Evolutionary conservation across 2,329 filamentous ascomycete genomes (phyloP), one percentile per base, ranked within the genome.

Genomic region (Fusarium sp.): DNA sequence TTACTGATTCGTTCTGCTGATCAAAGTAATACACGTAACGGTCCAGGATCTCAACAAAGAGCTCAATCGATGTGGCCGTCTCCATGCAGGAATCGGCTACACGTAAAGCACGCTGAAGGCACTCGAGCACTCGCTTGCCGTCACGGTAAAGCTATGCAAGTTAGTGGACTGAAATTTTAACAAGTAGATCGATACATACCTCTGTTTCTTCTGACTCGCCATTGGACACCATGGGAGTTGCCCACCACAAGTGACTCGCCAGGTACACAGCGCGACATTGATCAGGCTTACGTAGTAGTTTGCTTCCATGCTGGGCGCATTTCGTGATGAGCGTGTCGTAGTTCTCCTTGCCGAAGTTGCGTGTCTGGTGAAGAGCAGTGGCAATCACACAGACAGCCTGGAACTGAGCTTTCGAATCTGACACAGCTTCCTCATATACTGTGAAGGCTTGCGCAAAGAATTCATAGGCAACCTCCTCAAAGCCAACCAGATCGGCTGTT

Each of bases 11-110:
- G 80, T 99, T 99, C 77, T 97, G 93, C 79, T 99, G 95, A 79
- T 99, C 96, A 82, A 97, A 99, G 83, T 98, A 99, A 80, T 99
- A 99, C 52, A 98, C 94, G 77, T 99, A 99, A 79, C 96, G 90
- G 79, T 99, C 97, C 56, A 99, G 83, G 67, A 99, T 99, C 81
- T 99, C 96, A 58, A 99, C 95, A 80, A 99, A 99, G 47, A 99
- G 86, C 80, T 99, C 96, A 45, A 99, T 96, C 4, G 94, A 97
- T 6, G 97, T 94, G 9, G 94, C 93, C 10, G 94, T 96, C 80
- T 99, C 96, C 96, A 99, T 99, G 82, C 96, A 99, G 9, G 96
- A 96, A 79, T 99, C 96, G 4, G 96, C 96, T 27, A 99, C 96
- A 35, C 96, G 91, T 11, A 99, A 89, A 13, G 96, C 96, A 56